phyloP scores from a whole-genome alignment of 2,329 filamentous ascomycete genomes.

The Emmonsiellopsis sp. region DNA sequence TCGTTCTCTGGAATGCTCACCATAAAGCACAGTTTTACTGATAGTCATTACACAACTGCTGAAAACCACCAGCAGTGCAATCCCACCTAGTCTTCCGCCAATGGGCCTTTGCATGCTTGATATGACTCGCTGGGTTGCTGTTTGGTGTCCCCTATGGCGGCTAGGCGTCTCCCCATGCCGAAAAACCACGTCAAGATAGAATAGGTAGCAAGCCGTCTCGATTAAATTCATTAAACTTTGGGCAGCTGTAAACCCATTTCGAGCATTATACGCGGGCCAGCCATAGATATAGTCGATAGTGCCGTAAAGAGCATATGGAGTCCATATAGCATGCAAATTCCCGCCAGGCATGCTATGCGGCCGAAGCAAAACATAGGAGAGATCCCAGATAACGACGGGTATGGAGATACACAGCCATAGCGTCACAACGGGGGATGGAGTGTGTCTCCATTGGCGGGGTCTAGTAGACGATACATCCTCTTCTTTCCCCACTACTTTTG shows the following conservation, averaged over 20 bases:
- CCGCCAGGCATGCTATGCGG: constrained; percentile 77
- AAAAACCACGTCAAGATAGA: constrained; percentile 50
- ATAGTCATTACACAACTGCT: constrained; percentile 53
- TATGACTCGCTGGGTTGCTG: constrained; percentile 2
- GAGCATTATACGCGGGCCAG: constrained; percentile 56
- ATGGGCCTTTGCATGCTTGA: constrained; percentile 36
- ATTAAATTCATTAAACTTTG: constrained; percentile 61
- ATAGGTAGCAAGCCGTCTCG: constrained; percentile 57
- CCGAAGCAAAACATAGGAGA: constrained; percentile 65
- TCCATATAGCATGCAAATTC: constrained; percentile 58
- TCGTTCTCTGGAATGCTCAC: constrained; percentile 32
- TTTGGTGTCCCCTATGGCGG: constrained; percentile 7
- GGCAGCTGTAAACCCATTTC: constrained; percentile 67
- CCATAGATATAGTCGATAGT: constrained; percentile 74
- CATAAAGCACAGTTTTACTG: constrained; percentile 59
- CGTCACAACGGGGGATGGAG: constrained; percentile 49
- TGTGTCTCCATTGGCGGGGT: constrained; percentile 44
- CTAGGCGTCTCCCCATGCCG: constrained; percentile 23
- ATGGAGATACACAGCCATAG: constrained; percentile 66
- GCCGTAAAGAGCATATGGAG: constrained; percentile 72
- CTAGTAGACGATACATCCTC: constrained; percentile 17
- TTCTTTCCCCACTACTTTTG: constrained; percentile 15
- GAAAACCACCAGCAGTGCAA: constrained; percentile 51
- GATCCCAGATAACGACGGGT: constrained; percentile 75
- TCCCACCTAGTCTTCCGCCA: constrained; percentile 41